A percentile compares a stretch with the other conserved stretches of the same genome.
phyloP scores from a whole-genome alignment of 169 alveolate genomes.

The Plasmodium cynomolgi region DNA sequence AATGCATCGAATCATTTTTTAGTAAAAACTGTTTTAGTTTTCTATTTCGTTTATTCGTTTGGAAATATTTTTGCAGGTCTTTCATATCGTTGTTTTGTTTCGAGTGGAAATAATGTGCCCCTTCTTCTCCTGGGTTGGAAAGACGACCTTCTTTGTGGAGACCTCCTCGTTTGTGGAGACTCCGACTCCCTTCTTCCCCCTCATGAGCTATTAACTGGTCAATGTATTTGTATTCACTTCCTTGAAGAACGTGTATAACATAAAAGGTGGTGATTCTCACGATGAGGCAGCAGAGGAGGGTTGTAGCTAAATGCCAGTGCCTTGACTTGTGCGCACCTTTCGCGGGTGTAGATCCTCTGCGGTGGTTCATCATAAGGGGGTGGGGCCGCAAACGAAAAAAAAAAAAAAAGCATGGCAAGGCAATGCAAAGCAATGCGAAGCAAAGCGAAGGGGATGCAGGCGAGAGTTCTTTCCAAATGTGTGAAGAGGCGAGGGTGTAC shows the following conservation, averaged over 20 bases:
- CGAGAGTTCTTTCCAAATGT: neutral
- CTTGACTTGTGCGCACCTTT: neutral
- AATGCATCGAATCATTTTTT: constrained; percentile 64
- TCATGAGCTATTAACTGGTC: constrained; percentile 1
- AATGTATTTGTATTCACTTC: constrained; percentile 34
- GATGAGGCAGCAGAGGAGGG: constrained; percentile 2
- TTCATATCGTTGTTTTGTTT: neutral
- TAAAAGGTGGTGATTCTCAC: constrained; percentile 11
- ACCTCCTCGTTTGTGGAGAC: neutral
- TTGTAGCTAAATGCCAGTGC: constrained; percentile 4
- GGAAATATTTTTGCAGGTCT: constrained; percentile 10
- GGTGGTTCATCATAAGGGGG: neutral
- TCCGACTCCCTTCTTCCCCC: neutral
- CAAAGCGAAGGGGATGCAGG: neutral
- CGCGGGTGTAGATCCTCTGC: neutral
- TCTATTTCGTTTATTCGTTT: constrained; percentile 30
- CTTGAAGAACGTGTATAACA: constrained; percentile 12
- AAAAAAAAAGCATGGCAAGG: no score
- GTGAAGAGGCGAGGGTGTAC: neutral
- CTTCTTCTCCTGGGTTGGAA: neutral
- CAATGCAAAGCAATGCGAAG: no score
- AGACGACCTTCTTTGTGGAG: neutral
- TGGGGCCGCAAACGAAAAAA: no score
- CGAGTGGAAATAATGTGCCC: neutral
- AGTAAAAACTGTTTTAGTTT: constrained; percentile 6